These are phyloP conservation scores for Gossypium aridum DNA, from an alignment of 441 rosid species.

Conservation along the genomic window DNA sequence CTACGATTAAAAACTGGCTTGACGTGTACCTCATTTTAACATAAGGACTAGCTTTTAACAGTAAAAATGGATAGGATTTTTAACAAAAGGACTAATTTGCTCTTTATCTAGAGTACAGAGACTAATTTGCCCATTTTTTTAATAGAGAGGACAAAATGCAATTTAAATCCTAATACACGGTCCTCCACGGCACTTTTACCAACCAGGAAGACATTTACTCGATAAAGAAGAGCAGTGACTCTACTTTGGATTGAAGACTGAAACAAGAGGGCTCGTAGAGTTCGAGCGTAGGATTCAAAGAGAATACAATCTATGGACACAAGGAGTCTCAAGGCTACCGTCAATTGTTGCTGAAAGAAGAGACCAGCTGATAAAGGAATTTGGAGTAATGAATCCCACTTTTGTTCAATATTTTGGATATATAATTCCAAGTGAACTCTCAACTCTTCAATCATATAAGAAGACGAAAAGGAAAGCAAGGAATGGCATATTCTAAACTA, in stretches of 20 bases:
- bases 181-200: no score
- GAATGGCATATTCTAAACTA: neutral
- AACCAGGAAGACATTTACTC: conserved; percentile 31
- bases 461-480: neutral
- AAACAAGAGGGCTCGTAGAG: conserved; percentile 54
- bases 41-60: no score
- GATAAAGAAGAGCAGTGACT: conserved; percentile 55
- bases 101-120: no score
- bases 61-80: no score
- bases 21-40: no score
- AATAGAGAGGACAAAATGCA: no score
- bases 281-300: conserved; percentile 76
- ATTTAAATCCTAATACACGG: no score
- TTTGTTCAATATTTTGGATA: neutral
- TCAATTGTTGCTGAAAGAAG: conserved; percentile 45
- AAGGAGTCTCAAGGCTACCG: conserved; percentile 60
- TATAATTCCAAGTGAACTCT: neutral
- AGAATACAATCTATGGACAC: conserved; percentile 73
- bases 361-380: conserved; percentile 17
- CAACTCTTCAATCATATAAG: neutral
- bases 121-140: no score
- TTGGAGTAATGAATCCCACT: neutral
- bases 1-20: no score
- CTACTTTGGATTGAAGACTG: conserved; percentile 74
- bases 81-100: no score